Conservation (phyloP, 2,329 filamentous ascomycete genomes). For the Orbilia javanica region DNA sequence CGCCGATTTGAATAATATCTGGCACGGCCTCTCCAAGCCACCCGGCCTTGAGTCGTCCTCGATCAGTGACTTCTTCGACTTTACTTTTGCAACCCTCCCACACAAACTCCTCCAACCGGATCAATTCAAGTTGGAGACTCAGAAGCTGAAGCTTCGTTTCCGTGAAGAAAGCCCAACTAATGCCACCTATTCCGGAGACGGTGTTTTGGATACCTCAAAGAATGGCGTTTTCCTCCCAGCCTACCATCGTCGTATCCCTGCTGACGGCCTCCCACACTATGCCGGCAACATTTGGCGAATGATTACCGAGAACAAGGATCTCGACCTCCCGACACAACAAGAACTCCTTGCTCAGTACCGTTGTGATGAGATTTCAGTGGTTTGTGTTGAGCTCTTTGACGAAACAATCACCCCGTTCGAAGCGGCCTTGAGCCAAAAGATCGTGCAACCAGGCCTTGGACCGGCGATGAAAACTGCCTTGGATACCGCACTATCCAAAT, state of each 20-base stretch:
- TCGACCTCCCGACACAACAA: slow-evolving; percentile 96
- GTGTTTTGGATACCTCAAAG: slow-evolving; percentile 43
- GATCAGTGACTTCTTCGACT: slow-evolving; percentile 98
- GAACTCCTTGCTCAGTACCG: slow-evolving; percentile 96
- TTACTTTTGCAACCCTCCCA: slow-evolving; percentile 92
- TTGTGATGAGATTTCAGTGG: slow-evolving; percentile 94
- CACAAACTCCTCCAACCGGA: slow-evolving; percentile 97
- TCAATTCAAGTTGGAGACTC: slow-evolving; percentile 84
- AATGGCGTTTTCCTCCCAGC: slow-evolving; percentile 86
- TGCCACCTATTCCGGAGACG: slow-evolving; percentile 67
- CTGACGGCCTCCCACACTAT: slow-evolving; percentile 95
- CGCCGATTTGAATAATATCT: slow-evolving; percentile 91
- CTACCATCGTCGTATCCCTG: slow-evolving; percentile 94
- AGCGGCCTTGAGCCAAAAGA: slow-evolving; percentile 79
- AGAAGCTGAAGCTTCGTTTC: slow-evolving; percentile 84
- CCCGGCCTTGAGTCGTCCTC: slow-evolving; percentile 85
- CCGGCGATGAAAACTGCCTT: slow-evolving; percentile 78
- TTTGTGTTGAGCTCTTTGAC: slow-evolving; percentile 88
- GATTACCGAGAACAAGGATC: slow-evolving; percentile 98
- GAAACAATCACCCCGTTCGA: slow-evolving; percentile 84
- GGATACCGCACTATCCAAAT: slow-evolving; percentile 80
- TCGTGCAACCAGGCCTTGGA: slow-evolving; percentile 81
- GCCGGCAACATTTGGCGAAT: slow-evolving; percentile 97
- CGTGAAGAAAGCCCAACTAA: slow-evolving; percentile 78
- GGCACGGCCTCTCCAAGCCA: slow-evolving; percentile 92